Conservation (phyloP, 1,139 yeast genomes). For the Diutina siamensis region DNA sequence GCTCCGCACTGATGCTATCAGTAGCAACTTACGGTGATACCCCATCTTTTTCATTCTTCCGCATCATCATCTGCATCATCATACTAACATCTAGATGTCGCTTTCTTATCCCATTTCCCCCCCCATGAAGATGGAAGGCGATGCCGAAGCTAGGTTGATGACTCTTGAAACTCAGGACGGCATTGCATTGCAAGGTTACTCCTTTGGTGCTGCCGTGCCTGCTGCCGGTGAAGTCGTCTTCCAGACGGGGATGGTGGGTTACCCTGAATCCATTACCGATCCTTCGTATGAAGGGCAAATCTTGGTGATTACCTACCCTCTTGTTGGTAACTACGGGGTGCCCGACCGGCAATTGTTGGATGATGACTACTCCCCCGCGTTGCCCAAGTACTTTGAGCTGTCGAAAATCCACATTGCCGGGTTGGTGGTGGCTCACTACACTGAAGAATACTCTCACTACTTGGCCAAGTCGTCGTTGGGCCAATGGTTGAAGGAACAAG, state of each 20-base stretch:
- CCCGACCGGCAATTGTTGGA: conserved; percentile 60
- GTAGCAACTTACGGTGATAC: too few species aligned
- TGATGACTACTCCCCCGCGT: conserved; percentile 8
- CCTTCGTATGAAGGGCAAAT: conserved; percentile 98
- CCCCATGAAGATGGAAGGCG: conserved; percentile 73
- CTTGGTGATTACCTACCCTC: conserved; percentile 89
- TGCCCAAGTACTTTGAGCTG: conserved; percentile 88
- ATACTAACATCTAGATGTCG: conserved; percentile 5
- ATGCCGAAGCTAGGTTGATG: conserved; percentile 45
- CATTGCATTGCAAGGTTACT: conserved; percentile 82
- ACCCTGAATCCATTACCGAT: conserved; percentile 96
- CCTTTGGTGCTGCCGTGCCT: conserved; percentile 87
- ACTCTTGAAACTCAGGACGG: conserved; percentile 92
- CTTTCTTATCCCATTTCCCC: conserved; percentile 71
- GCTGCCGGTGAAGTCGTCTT: conserved; percentile 97
- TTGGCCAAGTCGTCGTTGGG: conserved; percentile 89
- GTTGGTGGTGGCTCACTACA: conserved; percentile 91
- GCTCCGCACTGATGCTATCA: too few species aligned
- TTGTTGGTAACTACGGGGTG: conserved; percentile 98
- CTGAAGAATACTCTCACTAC: conserved; percentile 90
- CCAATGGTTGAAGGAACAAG: conserved; percentile 84
- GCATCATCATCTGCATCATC: too few species aligned
- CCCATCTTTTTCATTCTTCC: too few species aligned
- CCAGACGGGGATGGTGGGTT: conserved; percentile 99
- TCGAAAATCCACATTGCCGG: conserved; percentile 91